Evolutionary conservation across 2,329 filamentous ascomycete species (phyloP).

Genomic region (Emydomyces testavorans): DNA sequence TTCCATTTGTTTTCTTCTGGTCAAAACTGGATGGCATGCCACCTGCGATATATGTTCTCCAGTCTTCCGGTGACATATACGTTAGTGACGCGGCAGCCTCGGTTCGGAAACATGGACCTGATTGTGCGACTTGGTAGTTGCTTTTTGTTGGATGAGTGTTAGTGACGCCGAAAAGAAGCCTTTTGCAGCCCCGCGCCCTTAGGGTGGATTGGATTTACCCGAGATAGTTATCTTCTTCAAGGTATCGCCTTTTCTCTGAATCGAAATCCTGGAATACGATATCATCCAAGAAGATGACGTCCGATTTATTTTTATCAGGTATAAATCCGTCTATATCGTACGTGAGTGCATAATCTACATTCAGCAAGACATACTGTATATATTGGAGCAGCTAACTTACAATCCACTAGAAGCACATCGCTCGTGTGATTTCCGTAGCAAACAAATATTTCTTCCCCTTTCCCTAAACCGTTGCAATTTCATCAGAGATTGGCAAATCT

Average conservation of each 20-base stretch:
- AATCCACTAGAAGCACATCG: slow-evolving; percentile 35
- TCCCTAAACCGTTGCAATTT: slow-evolving; percentile 18
- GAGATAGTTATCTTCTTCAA: slow-evolving; percentile 30
- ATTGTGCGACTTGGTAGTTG: slow-evolving; percentile 32
- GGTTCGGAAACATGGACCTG: slow-evolving; percentile 34
- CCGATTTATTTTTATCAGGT: slow-evolving; percentile 31
- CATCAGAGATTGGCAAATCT: neutral
- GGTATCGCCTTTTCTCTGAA: slow-evolving; percentile 24
- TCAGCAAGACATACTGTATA: neutral
- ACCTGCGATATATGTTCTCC: slow-evolving; percentile 32
- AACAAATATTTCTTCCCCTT: slow-evolving; percentile 36
- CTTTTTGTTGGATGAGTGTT: slow-evolving; percentile 5
- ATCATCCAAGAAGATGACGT: slow-evolving; percentile 34
- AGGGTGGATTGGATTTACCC: slow-evolving; percentile 26
- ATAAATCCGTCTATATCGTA: slow-evolving; percentile 33
- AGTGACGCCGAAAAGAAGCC: neutral
- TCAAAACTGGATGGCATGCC: slow-evolving; percentile 24
- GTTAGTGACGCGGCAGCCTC: slow-evolving; percentile 33
- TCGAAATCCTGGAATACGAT: slow-evolving; percentile 29
- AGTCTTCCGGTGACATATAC: slow-evolving; percentile 31
- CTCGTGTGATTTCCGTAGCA: slow-evolving; percentile 36
- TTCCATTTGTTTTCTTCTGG: slow-evolving; percentile 22
- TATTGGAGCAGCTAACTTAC: slow-evolving; percentile 21
- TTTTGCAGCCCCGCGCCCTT: neutral
- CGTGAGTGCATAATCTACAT: neutral